Evolutionary conservation across 2,329 filamentous ascomycete genomes (phyloP).

Genomic region (Didymella keratinophila): DNA sequence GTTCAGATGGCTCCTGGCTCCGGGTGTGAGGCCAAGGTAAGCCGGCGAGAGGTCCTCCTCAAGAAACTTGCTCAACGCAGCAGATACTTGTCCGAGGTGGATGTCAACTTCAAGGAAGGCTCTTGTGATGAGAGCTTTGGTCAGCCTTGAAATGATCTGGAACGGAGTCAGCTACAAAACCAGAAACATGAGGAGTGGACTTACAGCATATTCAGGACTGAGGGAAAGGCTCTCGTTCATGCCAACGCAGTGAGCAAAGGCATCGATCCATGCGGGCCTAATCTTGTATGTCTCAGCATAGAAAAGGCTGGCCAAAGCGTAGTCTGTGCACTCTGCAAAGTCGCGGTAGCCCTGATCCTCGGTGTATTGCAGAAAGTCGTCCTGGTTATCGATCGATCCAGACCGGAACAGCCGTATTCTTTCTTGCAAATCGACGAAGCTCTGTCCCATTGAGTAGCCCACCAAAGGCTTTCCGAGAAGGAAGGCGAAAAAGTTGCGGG

Average conservation of each 20-base stretch:
- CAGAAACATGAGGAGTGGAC: constrained; percentile 32
- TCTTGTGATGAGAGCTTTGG: constrained; percentile 70
- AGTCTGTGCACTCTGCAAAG: constrained; percentile 69
- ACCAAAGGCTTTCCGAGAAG: constrained; percentile 71
- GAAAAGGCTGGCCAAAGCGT: constrained; percentile 72
- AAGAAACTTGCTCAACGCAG: constrained; percentile 71
- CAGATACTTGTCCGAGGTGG: constrained; percentile 65
- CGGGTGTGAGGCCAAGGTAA: constrained; percentile 69
- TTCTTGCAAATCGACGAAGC: constrained; percentile 70
- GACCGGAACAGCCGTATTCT: constrained; percentile 70
- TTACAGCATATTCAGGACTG: constrained; percentile 68
- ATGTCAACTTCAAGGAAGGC: constrained; percentile 71
- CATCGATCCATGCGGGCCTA: constrained; percentile 72
- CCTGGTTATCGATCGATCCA: constrained; percentile 62
- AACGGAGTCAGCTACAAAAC: constrained; percentile 4
- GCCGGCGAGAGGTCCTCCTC: constrained; percentile 73
- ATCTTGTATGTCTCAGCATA: constrained; percentile 72
- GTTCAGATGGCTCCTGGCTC: constrained; percentile 72
- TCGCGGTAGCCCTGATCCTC: constrained; percentile 74
- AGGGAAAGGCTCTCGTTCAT: constrained; percentile 70
- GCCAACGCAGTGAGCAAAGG: constrained; percentile 79
- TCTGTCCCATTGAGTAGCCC: constrained; percentile 69
- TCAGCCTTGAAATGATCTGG: constrained; percentile 56
- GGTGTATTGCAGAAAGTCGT: constrained; percentile 70
- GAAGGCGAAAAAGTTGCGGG: constrained; percentile 79